Conservation (phyloP, 495 filamentous ascomycete species). For the Penicillium paradoxum region DNA sequence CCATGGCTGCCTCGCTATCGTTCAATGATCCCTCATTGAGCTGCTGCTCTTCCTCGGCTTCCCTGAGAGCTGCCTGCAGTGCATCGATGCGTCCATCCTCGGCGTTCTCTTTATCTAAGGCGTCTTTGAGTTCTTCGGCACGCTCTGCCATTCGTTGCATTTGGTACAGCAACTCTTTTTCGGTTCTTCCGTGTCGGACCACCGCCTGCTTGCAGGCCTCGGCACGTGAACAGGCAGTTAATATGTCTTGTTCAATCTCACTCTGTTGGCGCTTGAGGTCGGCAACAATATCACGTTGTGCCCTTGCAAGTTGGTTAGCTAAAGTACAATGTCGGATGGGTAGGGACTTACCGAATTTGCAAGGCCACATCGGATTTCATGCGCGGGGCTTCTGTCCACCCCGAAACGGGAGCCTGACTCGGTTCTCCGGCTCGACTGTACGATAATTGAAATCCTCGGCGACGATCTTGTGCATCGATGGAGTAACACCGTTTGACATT, state of each 20-base stretch:
- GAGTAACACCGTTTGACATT: conserved; percentile 71
- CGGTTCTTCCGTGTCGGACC: conserved; percentile 37
- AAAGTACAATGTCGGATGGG: not conserved
- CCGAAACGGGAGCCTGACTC: conserved; percentile 50
- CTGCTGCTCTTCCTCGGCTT: conserved; percentile 46
- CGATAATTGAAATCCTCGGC: conserved; percentile 60
- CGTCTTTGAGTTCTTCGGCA: conserved; percentile 53
- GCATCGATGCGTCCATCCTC: conserved; percentile 59
- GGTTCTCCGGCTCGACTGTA: conserved; percentile 51
- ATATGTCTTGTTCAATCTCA: conserved; percentile 31
- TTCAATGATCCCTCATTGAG: conserved; percentile 44
- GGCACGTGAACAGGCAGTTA: conserved; percentile 25
- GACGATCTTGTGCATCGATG: conserved; percentile 52
- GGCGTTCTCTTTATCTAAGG: conserved; percentile 53
- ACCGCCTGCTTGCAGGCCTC: conserved; percentile 40
- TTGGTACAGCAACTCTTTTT: conserved; percentile 48
- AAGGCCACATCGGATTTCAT: conserved; percentile 77
- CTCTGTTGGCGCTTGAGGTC: conserved; percentile 37
- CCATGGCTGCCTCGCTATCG: conserved; percentile 50
- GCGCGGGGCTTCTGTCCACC: conserved; percentile 49
- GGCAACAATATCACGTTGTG: conserved; percentile 41
- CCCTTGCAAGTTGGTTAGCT: no score
- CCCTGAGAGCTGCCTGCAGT: conserved; percentile 48
- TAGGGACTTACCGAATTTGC: conserved; percentile 50
- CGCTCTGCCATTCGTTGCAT: conserved; percentile 55